Evolutionary conservation across 169 alveolate genomes (phyloP).

Genomic region (Babesia gibsoni): DNA sequence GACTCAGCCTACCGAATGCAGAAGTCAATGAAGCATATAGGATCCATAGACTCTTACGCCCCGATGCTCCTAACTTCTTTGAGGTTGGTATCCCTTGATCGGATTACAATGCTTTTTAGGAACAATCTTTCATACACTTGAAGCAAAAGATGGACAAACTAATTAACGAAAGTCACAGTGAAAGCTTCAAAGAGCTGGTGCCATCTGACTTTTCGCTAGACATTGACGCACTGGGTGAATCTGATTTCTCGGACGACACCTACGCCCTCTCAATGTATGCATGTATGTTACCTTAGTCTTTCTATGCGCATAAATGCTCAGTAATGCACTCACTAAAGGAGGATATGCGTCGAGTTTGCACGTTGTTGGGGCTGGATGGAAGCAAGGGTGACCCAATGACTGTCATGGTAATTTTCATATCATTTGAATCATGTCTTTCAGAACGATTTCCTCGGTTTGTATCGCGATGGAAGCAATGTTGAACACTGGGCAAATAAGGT

Average conservation of each 20-base stretch:
- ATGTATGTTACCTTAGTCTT: slow-evolving; percentile 7
- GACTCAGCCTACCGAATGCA: background rate
- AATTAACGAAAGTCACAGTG: background rate
- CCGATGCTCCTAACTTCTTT: slow-evolving; percentile 58
- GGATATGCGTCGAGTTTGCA: slow-evolving; percentile 32
- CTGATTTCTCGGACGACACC: slow-evolving; percentile 32
- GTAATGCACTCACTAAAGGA: slow-evolving; percentile 47
- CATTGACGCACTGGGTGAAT: background rate
- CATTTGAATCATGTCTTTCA: background rate
- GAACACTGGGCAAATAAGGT: slow-evolving; percentile 37
- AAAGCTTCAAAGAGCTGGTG: slow-evolving; percentile 9
- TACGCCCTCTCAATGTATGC: slow-evolving; percentile 51
- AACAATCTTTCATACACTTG: slow-evolving; percentile 45
- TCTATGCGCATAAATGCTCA: background rate
- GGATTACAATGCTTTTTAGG: slow-evolving; percentile 1
- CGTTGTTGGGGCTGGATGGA: background rate
- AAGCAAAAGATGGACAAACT: slow-evolving; percentile 40
- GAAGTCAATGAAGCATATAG: slow-evolving; percentile 49
- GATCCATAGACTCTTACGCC: slow-evolving; percentile 51
- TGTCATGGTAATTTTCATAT: background rate
- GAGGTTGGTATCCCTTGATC: slow-evolving; percentile 15
- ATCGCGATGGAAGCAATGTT: slow-evolving; percentile 49
- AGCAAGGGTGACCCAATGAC: background rate
- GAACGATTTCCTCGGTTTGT: slow-evolving; percentile 24
- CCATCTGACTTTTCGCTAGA: slow-evolving; percentile 12